phyloP scores from a whole-genome alignment of 495 filamentous ascomycete genomes.

The Aspergillus ellipticus region DNA sequence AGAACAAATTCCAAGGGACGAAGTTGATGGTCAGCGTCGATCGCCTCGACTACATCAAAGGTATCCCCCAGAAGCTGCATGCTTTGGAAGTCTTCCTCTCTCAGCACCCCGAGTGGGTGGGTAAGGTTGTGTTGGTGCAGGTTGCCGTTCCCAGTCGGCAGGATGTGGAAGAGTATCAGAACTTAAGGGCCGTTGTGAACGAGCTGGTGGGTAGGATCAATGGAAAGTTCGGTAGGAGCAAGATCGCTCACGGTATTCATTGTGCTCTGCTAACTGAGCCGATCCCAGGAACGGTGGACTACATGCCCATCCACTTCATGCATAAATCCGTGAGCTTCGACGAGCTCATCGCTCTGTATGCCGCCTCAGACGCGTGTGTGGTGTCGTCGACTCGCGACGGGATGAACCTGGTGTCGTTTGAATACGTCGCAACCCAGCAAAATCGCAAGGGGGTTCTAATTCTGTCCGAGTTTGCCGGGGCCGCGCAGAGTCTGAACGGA shows the following conservation, averaged over 20 bases:
- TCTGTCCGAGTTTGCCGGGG: slow-evolving; percentile 94
- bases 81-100: slow-evolving; percentile 94
- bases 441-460: slow-evolving; percentile 88
- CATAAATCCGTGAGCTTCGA: slow-evolving; percentile 92
- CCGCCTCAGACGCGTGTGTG: slow-evolving; percentile 88
- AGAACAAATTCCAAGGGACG: slow-evolving; percentile 89
- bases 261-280: slow-evolving; percentile 13
- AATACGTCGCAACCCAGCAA: slow-evolving; percentile 91
- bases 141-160: slow-evolving; percentile 91
- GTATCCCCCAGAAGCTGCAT: slow-evolving; percentile 93
- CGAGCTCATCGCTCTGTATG: slow-evolving; percentile 92
- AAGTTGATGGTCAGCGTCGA: slow-evolving; percentile 97
- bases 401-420: slow-evolving; percentile 97
- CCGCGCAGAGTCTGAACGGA: slow-evolving; percentile 88
- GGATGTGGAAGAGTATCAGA: slow-evolving; percentile 98
- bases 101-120: slow-evolving; percentile 96
- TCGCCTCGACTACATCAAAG: slow-evolving; percentile 96
- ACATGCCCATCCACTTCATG: slow-evolving; percentile 97
- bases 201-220: slow-evolving; percentile 95
- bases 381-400: slow-evolving; percentile 96
- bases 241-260: neutral
- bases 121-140: slow-evolving; percentile 93
- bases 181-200: slow-evolving; percentile 88
- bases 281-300: slow-evolving; percentile 77
- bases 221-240: slow-evolving; percentile 70